Evolutionary conservation across 106 monocot species (phyloP).

Genomic region (Hemerocallis citrina): DNA sequence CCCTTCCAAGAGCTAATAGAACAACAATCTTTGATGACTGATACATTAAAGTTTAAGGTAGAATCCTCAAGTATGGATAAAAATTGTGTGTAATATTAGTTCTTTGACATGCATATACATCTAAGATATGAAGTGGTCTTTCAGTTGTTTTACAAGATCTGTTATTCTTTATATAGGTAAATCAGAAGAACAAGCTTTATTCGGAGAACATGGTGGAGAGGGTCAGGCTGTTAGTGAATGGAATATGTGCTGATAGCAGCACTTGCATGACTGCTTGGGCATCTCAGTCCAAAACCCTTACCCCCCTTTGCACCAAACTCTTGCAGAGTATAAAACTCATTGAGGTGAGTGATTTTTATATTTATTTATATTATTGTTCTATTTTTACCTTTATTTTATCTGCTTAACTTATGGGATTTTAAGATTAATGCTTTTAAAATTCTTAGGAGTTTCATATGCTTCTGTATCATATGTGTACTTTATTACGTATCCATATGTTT

Average conservation of each 20-base stretch:
- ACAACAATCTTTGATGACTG: no score
- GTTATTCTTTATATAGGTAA: constrained; percentile 17
- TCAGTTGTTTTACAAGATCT: background rate
- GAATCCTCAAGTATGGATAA: no score
- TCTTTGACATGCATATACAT: no score
- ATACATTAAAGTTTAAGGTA: no score
- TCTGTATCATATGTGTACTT: no score
- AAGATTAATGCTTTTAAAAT: background rate
- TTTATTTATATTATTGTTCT: no score
- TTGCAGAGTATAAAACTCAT: constrained; percentile 26
- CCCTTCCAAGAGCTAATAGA: no score
- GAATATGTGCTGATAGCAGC: constrained; percentile 34
- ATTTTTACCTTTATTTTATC: background rate
- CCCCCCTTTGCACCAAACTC: constrained; percentile 22
- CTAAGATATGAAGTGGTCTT: no score
- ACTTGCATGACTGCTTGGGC: constrained; percentile 17
- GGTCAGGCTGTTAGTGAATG: constrained; percentile 37
- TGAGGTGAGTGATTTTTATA: constrained; percentile 31
- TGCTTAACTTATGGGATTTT: background rate
- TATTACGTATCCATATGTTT: no score
- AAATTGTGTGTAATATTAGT: no score
- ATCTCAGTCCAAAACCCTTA: constrained; percentile 29
- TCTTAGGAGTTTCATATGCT: no score
- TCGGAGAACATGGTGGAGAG: constrained; percentile 25
- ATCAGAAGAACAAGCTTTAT: constrained; percentile 32